Percentiles rank a stretch among this genome's conserved stretches.
Conservation (phyloP, 768 basidiomycete species). For the Cystoderma amianthinum region DNA sequence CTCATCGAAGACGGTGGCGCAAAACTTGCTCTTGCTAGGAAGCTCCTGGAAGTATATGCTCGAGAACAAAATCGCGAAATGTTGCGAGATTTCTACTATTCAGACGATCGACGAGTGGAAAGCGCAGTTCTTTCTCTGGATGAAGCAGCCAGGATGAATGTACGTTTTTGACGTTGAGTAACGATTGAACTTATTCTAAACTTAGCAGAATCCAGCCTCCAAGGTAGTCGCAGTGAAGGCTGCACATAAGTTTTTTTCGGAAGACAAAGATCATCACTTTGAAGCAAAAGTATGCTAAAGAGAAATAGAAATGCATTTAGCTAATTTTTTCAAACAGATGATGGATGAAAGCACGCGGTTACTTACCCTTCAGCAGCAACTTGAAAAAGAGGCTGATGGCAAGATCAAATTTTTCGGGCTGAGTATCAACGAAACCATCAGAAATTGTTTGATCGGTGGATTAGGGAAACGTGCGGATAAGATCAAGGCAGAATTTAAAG, state of each 20-base stretch:
- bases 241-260: slow-evolving; percentile 90
- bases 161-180: too few species aligned
- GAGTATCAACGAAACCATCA: slow-evolving; percentile 85
- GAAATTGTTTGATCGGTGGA: slow-evolving; percentile 67
- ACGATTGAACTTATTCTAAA: too few species aligned
- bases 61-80: slow-evolving; percentile 87
- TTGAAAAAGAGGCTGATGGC: slow-evolving; percentile 80
- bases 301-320: too few species aligned
- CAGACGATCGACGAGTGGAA: slow-evolving; percentile 91
- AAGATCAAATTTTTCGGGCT: slow-evolving; percentile 77
- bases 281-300: slow-evolving; percentile 78
- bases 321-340: slow-evolving; percentile 56
- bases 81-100: slow-evolving; percentile 95
- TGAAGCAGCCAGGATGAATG: slow-evolving; percentile 66
- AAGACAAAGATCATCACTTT: slow-evolving; percentile 87
- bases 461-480: slow-evolving; percentile 87
- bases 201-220: slow-evolving; percentile 70
- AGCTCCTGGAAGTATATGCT: slow-evolving; percentile 83
- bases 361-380: slow-evolving; percentile 75
- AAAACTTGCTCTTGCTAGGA: slow-evolving; percentile 64
- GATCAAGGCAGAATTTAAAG: slow-evolving; percentile 83
- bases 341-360: slow-evolving; percentile 80
- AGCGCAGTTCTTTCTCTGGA: slow-evolving; percentile 86
- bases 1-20: slow-evolving; percentile 88
- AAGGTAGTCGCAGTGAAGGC: slow-evolving; percentile 67